Percentiles rank a stretch among this genome's conserved stretches.
phyloP scores from a whole-genome alignment of 192 early-diverging fungal genomes.

The Entomortierella lignicola region DNA sequence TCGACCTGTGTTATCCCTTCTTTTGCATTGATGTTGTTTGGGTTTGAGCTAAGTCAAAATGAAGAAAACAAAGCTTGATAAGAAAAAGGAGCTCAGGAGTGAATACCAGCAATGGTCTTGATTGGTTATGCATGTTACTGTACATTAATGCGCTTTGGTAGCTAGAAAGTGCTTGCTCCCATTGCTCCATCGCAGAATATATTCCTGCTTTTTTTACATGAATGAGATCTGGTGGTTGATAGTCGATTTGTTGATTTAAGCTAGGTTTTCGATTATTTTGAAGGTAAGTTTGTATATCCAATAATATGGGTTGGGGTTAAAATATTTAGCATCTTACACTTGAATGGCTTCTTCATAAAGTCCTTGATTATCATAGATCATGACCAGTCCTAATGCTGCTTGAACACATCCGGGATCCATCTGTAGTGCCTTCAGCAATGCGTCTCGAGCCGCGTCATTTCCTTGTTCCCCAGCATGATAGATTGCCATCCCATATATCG shows the following conservation, averaged over 20 bases:
- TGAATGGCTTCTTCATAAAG: slow-evolving; percentile 24
- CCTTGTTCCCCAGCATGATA: slow-evolving; percentile 12
- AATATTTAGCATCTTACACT: slow-evolving; percentile 10
- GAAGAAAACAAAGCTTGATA: not conserved
- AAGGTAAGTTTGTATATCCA: not conserved
- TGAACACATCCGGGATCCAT: slow-evolving; percentile 27
- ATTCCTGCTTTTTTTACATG: slow-evolving; percentile 30
- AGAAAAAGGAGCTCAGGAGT: not conserved
- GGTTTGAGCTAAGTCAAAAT: slow-evolving; percentile 7
- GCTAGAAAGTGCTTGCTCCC: slow-evolving; percentile 21
- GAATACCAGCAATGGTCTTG: not conserved
- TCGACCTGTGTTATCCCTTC: slow-evolving; percentile 14
- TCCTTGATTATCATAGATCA: slow-evolving; percentile 14
- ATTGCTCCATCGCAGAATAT: slow-evolving; percentile 12
- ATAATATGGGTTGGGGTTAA: not conserved
- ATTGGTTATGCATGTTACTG: not conserved
- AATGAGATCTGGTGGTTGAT: slow-evolving; percentile 17
- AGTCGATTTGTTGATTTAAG: slow-evolving; percentile 28
- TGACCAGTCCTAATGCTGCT: slow-evolving; percentile 11
- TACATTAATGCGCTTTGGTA: slow-evolving; percentile 28
- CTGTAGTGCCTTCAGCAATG: slow-evolving; percentile 11
- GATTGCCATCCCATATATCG: slow-evolving; percentile 21
- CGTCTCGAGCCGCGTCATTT: slow-evolving; percentile 7
- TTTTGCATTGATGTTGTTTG: not conserved
- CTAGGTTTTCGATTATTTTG: not conserved